Evolutionary conservation across 768 basidiomycete genomes (phyloP).

Genomic region (Obba rivulosa): DNA sequence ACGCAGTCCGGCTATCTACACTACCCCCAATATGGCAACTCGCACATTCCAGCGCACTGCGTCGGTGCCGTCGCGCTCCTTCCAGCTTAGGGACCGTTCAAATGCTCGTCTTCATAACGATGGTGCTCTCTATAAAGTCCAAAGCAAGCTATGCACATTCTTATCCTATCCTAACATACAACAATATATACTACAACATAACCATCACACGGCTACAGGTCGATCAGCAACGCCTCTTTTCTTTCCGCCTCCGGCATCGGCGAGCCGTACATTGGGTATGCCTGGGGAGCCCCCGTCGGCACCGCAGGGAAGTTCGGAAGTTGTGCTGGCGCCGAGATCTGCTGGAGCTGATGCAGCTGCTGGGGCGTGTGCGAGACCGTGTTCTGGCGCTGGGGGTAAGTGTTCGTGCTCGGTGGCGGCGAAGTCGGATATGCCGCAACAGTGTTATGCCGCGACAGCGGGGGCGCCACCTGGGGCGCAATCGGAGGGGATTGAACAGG

Average conservation of each 20-base stretch:
- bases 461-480: slow-evolving; percentile 15
- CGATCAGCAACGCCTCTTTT: slow-evolving; percentile 53
- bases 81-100: no score
- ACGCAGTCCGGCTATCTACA: no score
- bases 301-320: slow-evolving; percentile 63
- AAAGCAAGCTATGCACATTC: no score
- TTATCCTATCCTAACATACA: neutral
- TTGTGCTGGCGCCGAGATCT: slow-evolving; percentile 16
- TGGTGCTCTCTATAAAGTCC: no score
- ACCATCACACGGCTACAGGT: slow-evolving; percentile 30
- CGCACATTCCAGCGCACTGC: no score
- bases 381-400: slow-evolving; percentile 21
- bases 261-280: slow-evolving; percentile 44
- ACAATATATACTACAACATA: neutral
- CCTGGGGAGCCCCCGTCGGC: slow-evolving; percentile 55
- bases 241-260: slow-evolving; percentile 54
- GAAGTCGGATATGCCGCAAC: slow-evolving; percentile 17
- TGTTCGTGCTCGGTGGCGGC: slow-evolving; percentile 18
- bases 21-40: no score
- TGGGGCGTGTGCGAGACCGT: slow-evolving; percentile 24
- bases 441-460: slow-evolving; percentile 21
- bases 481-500: slow-evolving; percentile 22
- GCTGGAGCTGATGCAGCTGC: slow-evolving; percentile 24
- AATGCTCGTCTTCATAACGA: no score
- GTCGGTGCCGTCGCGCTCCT: no score